Evolutionary conservation across 768 basidiomycete genomes (phyloP).

Genomic region (Lentinula guzmanii): DNA sequence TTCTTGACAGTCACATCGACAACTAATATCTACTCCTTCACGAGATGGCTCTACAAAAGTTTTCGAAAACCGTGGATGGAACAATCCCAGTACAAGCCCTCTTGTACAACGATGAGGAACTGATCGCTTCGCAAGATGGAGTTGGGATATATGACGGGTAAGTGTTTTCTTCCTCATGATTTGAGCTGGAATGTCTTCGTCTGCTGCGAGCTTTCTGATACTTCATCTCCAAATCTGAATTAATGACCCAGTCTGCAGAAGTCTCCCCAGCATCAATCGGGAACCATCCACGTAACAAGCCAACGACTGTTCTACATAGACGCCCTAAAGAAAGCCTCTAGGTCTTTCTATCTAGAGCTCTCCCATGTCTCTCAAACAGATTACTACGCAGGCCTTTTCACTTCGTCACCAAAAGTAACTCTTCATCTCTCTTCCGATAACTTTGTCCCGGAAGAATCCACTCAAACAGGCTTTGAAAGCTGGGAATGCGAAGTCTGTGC

Average conservation of each 20-base stretch:
- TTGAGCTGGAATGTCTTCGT: background rate
- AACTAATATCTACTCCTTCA: background rate
- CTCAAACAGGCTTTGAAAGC: constrained; percentile 35
- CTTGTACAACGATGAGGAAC: constrained; percentile 76
- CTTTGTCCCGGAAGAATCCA: constrained; percentile 16
- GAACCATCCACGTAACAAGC: constrained; percentile 67
- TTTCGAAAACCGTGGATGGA: constrained; percentile 57
- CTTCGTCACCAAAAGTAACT: constrained; percentile 85
- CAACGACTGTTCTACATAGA: constrained; percentile 86
- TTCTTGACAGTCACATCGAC: background rate
- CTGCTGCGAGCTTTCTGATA: background rate
- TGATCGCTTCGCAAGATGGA: constrained; percentile 64
- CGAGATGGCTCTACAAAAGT: constrained; percentile 50
- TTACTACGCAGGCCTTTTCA: constrained; percentile 86
- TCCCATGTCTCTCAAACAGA: constrained; percentile 69
- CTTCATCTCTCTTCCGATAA: constrained; percentile 46
- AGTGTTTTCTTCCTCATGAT: constrained; percentile 17
- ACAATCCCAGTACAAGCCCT: constrained; percentile 73
- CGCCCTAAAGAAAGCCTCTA: constrained; percentile 31
- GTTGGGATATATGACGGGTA: constrained; percentile 95
- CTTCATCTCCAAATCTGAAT: constrained; percentile 17
- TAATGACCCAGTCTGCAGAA: constrained; percentile 65
- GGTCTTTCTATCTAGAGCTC: constrained; percentile 69
- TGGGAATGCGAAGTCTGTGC: constrained; percentile 93
- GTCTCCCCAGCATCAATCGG: constrained; percentile 70